Evolutionary conservation across 345 rosid species (phyloP).

Genomic region (Populus euphratica): DNA sequence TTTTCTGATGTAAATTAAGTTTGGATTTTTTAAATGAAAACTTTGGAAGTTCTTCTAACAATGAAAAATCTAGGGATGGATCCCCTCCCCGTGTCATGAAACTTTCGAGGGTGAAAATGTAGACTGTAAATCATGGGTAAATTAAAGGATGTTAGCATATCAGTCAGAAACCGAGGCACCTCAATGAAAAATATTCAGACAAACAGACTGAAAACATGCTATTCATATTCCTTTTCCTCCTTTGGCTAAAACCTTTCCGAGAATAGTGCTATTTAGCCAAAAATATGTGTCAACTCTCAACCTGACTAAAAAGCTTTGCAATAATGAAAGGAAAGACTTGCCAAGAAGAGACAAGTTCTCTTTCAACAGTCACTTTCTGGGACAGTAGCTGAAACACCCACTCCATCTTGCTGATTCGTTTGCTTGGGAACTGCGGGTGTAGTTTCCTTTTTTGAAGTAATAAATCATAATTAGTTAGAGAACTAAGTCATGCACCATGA

Average conservation of each 20-base stretch:
- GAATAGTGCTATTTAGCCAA: neutral
- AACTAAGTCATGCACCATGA: conserved; percentile 11
- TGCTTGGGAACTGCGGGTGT: conserved; percentile 64
- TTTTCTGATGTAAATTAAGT: neutral
- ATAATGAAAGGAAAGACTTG: conserved; percentile 38
- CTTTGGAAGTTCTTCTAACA: neutral
- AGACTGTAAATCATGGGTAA: neutral
- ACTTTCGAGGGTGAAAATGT: neutral
- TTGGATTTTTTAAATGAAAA: neutral
- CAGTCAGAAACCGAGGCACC: neutral
- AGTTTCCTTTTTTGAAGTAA: conserved; percentile 62
- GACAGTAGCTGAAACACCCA: conserved; percentile 58
- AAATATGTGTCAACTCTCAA: neutral
- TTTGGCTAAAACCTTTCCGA: neutral
- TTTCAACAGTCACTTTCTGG: conserved; percentile 84
- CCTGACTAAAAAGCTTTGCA: neutral
- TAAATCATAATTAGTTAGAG: neutral
- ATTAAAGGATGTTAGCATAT: neutral
- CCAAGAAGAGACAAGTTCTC: conserved; percentile 89
- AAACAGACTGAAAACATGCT: neutral
- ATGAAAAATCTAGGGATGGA: neutral
- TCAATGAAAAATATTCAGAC: neutral
- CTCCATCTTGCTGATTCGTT: conserved; percentile 51
- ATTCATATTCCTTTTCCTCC: neutral
- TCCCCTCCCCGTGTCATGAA: neutral